phyloP scores from a whole-genome alignment of 768 basidiomycete species.

The Kwoniella dejecticola region DNA sequence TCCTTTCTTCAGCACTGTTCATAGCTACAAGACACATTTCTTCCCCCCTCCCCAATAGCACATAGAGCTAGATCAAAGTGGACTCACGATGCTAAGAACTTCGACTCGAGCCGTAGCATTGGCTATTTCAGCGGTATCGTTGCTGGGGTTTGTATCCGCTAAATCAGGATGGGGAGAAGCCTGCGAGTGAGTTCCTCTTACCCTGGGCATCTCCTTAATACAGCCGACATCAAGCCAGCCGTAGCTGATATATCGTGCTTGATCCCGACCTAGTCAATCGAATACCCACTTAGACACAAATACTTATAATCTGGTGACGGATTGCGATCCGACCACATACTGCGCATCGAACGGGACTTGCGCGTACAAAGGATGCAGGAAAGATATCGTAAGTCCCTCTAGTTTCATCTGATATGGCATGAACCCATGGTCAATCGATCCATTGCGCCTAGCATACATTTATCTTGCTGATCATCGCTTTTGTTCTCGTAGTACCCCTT shows the following conservation, averaged over 20 bases:
- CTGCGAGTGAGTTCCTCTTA: conserved; percentile 34
- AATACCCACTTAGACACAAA: conserved; percentile 72
- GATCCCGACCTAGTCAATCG: conserved; percentile 58
- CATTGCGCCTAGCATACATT: no score
- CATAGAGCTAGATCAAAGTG: no score
- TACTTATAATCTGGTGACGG: conserved; percentile 76
- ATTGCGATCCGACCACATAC: conserved; percentile 72
- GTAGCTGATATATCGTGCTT: not conserved
- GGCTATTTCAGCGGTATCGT: not conserved
- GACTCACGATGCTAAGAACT: no score
- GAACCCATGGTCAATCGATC: no score
- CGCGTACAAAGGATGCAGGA: conserved; percentile 68
- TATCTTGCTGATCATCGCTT: not conserved
- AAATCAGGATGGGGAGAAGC: conserved; percentile 40
- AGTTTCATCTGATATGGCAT: not conserved
- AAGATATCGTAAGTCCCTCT: conserved; percentile 68
- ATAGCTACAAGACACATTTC: not conserved
- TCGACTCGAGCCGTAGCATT: not conserved
- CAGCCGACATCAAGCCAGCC: not conserved
- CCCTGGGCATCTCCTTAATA: not conserved
- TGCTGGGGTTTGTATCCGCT: conserved; percentile 16
- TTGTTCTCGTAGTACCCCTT: conserved; percentile 45
- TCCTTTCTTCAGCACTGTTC: not conserved
- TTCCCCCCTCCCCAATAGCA: no score
- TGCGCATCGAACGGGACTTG: conserved; percentile 66